A percentile compares a stretch with the other conserved stretches of the same genome.
Conservation (phyloP, 2,329 filamentous ascomycete species). For the Colletotrichum costaricense region DNA sequence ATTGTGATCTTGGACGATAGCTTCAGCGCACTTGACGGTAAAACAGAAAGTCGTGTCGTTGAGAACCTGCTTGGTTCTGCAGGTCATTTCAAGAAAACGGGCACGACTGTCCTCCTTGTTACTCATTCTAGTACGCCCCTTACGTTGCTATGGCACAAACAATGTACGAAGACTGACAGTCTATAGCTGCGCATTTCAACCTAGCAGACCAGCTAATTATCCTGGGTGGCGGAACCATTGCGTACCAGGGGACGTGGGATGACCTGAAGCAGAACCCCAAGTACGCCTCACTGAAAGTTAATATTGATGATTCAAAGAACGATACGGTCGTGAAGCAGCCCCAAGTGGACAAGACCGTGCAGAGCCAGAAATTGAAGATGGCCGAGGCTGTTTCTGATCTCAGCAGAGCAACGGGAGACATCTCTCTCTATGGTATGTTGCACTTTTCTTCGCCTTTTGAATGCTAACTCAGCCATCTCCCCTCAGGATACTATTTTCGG, state of each 20-base stretch:
- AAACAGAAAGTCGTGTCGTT: slow-evolving; percentile 33
- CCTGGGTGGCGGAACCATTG: neutral
- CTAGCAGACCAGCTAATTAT: slow-evolving; percentile 8
- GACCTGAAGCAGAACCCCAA: neutral
- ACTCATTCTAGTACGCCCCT: neutral
- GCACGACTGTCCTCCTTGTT: slow-evolving; percentile 33
- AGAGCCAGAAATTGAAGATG: slow-evolving; percentile 12
- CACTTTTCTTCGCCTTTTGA: neutral
- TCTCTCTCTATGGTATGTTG: slow-evolving; percentile 23
- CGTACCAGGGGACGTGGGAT: slow-evolving; percentile 17
- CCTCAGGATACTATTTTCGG: slow-evolving; percentile 5
- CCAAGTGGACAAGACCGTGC: neutral
- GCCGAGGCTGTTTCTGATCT: slow-evolving; percentile 10
- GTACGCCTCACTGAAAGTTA: neutral
- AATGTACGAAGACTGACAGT: neutral
- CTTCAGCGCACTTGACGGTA: slow-evolving; percentile 31
- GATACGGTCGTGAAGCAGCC: neutral
- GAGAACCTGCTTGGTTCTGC: slow-evolving; percentile 33
- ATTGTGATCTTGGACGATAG: slow-evolving; percentile 27
- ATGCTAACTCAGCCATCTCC: neutral
- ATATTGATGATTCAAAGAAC: neutral
- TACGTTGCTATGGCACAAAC: neutral
- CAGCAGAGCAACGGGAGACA: slow-evolving; percentile 15
- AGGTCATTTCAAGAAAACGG: slow-evolving; percentile 36
- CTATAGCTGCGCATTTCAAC: neutral